Conservation (phyloP, 129 eudicot species). For the Kitagawia praeruptora region DNA sequence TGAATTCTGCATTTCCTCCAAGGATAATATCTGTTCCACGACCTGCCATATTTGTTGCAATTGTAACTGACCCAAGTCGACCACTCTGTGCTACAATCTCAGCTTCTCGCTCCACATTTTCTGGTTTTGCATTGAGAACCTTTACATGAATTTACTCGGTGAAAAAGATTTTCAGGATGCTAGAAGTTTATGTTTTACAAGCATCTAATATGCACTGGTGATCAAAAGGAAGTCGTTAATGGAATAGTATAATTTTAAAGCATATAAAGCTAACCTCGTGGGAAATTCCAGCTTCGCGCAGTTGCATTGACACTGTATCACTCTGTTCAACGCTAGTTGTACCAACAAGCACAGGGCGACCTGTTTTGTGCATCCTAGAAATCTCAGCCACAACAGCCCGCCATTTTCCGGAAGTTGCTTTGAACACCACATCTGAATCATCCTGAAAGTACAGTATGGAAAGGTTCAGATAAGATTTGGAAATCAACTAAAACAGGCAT, state of each 20-base stretch:
- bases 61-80: conserved; percentile 94
- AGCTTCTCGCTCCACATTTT: conserved; percentile 99
- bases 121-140: conserved; percentile 99
- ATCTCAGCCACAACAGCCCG: conserved; percentile 91
- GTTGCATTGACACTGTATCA: conserved; percentile 74
- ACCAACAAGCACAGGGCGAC: conserved; percentile 98
- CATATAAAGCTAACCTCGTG: conserved; percentile 64
- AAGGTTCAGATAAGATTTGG: not conserved
- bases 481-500: not conserved
- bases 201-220: not conserved
- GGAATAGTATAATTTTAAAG: not conserved
- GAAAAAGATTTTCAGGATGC: conserved; percentile 2
- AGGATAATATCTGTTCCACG: conserved; percentile 99
- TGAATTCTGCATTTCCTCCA: conserved; percentile 98
- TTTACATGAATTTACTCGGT: conserved; percentile 18
- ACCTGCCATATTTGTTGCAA: conserved; percentile 99
- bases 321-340: conserved; percentile 99
- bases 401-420: conserved; percentile 94
- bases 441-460: conserved; percentile 37
- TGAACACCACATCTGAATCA: conserved; percentile 96
- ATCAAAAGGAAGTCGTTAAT: not conserved
- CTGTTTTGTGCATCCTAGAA: conserved; percentile 94
- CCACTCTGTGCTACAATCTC: conserved; percentile 99
- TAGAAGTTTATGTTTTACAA: not conserved
- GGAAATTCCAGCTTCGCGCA: conserved; percentile 75